Evolutionary conservation across 1,284 basidiomycete genomes (phyloP), one percentile per base, ranked within the genome.

Genomic region (Bjerkandera adusta): DNA sequence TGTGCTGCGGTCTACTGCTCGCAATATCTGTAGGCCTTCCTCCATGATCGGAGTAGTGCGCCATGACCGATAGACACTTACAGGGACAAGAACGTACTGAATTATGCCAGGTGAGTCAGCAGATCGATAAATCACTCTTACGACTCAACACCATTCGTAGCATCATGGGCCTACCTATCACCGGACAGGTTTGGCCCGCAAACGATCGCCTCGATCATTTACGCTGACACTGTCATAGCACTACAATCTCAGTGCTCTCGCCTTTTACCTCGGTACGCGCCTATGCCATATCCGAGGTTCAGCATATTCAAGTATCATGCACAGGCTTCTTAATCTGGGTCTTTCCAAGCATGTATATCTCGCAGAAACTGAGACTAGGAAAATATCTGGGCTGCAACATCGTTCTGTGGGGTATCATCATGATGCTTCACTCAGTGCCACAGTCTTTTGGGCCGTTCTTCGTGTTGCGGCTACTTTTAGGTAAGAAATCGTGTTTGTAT

Each of bases 361-460:
- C 83, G 0, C 83, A 85, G 58, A 76, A 75, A 48, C 65, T 77
- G 20, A 64, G 77, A 12, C 63, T 79, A 22, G 81, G 76, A 13
- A 84, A 83, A 60, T 85, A 83, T 55, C 71, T 83, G 6, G 81
- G 82, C 1, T 66, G 49, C 4, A 85, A 85, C 61, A 74, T 86
- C 45, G 57, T 83, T 10, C 34, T 79, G 18, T 85, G 83, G 83
- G 81, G 82, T 3, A 66, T 66, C 12, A 59, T 84, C 15, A 65
- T 85, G 24, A 83, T 83, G 75, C 65, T 81, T 1, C 82, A 85
- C 42, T 72, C 82, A 3, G 71, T 74, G 12, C 73, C 75, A 0
- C 67, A 71, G 4, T 74, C 75, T 6, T 85, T 85, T 54, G 75
- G 75, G 3, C 72, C 73, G 1, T 83, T 85, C 64, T 84, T 84